Percentiles rank a stretch among this genome's conserved stretches.
These are phyloP conservation scores for Eimeria necatrix DNA, from an alignment of 169 alveolate genomes.

Conservation along the genomic window DNA sequence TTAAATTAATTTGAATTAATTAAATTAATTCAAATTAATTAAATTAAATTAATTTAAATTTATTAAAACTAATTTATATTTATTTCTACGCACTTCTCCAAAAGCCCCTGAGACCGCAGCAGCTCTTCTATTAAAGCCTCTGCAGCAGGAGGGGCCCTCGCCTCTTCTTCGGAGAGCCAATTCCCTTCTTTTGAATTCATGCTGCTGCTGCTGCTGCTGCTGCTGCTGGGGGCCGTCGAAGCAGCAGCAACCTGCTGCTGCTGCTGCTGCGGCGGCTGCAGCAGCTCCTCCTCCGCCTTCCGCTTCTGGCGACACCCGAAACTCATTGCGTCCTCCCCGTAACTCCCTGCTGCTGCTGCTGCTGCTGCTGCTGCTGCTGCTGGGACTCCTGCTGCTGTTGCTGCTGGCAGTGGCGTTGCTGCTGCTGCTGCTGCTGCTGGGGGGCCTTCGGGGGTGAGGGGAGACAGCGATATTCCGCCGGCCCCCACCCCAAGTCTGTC, in stretches of 20 bases:
- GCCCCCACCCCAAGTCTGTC: background rate
- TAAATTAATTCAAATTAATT: background rate
- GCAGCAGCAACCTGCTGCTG: background rate
- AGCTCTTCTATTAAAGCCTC: background rate
- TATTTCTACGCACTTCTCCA: background rate
- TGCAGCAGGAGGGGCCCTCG: background rate
- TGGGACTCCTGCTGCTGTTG: background rate
- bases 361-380: too few species aligned
- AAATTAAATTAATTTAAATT: too few species aligned
- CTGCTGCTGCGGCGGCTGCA: background rate
- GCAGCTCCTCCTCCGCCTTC: background rate
- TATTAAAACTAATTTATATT: too few species aligned
- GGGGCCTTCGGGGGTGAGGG: background rate
- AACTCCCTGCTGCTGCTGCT: too few species aligned
- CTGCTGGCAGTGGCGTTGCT: too few species aligned
- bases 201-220: background rate
- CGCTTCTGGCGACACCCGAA: background rate
- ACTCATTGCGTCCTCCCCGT: too few species aligned
- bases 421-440: background rate
- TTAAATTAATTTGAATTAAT: too few species aligned
- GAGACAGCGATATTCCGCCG: background rate
- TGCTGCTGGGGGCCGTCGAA: background rate
- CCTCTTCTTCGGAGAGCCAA: slow-evolving; percentile 4
- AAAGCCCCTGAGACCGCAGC: slow-evolving; percentile 17
- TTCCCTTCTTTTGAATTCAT: background rate